phyloP scores from a whole-genome alignment of 2,329 filamentous ascomycete species.

The Ophiostoma triangulosporum region DNA sequence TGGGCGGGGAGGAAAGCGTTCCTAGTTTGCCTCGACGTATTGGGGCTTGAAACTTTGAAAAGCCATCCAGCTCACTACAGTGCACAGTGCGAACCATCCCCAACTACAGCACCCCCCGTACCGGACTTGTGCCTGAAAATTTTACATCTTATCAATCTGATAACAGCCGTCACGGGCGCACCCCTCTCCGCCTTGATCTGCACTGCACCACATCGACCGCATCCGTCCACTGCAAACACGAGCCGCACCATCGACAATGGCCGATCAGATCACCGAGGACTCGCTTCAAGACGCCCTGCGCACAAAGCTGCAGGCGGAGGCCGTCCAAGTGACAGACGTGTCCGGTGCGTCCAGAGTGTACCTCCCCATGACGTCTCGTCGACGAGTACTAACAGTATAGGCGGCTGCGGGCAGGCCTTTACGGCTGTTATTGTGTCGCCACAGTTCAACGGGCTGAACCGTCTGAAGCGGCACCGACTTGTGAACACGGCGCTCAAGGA shows the following conservation, averaged over 20 bases:
- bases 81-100: not conserved
- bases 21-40: no score
- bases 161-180: not conserved
- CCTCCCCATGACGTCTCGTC: no score
- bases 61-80: not conserved
- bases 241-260: slow-evolving; percentile 25
- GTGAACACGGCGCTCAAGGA: slow-evolving; percentile 74
- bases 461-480: slow-evolving; percentile 72
- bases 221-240: not conserved
- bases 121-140: not conserved
- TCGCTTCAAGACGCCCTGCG: slow-evolving; percentile 55
- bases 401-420: slow-evolving; percentile 49
- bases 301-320: slow-evolving; percentile 55
- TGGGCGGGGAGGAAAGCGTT: no score
- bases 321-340: slow-evolving; percentile 84
- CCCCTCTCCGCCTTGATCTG: not conserved
- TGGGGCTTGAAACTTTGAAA: no score
- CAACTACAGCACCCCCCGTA: not conserved
- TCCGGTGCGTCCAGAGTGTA: slow-evolving; percentile 60
- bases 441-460: slow-evolving; percentile 56
- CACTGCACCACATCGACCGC: not conserved
- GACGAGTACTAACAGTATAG: slow-evolving; percentile 24
- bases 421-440: slow-evolving; percentile 48
- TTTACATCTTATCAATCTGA: slow-evolving; percentile 13
- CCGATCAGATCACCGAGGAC: slow-evolving; percentile 55